A percentile compares a stretch with the other conserved stretches of the same genome.
Conservation (phyloP, 192 early-diverging fungal species). For the Entomortierella lignicola region DNA sequence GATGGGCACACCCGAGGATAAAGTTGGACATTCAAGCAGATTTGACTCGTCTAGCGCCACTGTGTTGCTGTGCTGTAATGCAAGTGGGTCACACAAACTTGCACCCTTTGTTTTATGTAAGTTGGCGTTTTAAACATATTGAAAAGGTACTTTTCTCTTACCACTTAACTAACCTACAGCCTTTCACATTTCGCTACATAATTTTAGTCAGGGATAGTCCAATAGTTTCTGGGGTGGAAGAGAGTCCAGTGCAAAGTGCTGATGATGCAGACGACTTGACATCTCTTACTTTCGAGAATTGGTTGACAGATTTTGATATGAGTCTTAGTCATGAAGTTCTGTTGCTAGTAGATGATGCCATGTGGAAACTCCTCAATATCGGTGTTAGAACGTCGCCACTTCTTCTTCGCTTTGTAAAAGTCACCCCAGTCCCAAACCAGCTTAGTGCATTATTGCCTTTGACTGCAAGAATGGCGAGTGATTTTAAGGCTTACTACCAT, state of each 20-base stretch:
- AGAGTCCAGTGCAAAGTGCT: not conserved
- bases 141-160: not conserved
- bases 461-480: not conserved
- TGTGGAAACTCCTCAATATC: not conserved
- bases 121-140: not conserved
- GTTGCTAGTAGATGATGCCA: not conserved
- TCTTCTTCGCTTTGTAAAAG: not conserved
- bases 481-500: not conserved
- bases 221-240: not conserved
- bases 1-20: not conserved
- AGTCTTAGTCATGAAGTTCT: not conserved
- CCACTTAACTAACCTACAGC: not conserved
- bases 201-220: not conserved
- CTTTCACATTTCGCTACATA: not conserved
- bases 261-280: not conserved
- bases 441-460: not conserved
- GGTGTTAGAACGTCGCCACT: not conserved
- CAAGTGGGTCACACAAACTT: not conserved
- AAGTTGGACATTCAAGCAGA: not conserved
- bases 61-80: not conserved
- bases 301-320: not conserved
- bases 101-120: not conserved
- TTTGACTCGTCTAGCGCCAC: not conserved
- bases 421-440: not conserved
- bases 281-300: not conserved